Conservation (phyloP, 2,329 filamentous ascomycete species). For the Chalaropsis thielavioides region DNA sequence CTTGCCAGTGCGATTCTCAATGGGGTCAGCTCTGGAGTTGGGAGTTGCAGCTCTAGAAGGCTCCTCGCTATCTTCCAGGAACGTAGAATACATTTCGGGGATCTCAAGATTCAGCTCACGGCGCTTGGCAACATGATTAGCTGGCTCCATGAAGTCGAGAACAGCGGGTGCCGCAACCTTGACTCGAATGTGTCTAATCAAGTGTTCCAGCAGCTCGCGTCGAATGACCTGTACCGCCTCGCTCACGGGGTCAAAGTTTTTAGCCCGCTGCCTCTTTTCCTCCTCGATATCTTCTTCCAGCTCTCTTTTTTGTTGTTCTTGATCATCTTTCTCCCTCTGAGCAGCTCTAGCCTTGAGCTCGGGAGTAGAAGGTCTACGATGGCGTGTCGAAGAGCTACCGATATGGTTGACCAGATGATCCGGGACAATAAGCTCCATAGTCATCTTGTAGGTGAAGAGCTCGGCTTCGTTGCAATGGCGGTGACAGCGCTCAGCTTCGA, state of each 20-base stretch:
- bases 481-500: slow-evolving; percentile 70
- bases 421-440: slow-evolving; percentile 57
- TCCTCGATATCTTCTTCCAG: slow-evolving; percentile 73
- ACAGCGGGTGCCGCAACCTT: slow-evolving; percentile 72
- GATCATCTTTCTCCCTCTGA: slow-evolving; percentile 47
- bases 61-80: slow-evolving; percentile 33
- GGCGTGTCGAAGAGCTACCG: slow-evolving; percentile 13
- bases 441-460: slow-evolving; percentile 84
- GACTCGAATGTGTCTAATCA: slow-evolving; percentile 77
- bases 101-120: slow-evolving; percentile 60
- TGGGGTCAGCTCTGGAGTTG: slow-evolving; percentile 45
- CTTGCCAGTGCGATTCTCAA: slow-evolving; percentile 44
- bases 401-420: slow-evolving; percentile 19
- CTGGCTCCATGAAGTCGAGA: slow-evolving; percentile 68
- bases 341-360: slow-evolving; percentile 24
- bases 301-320: slow-evolving; percentile 51
- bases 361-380: slow-evolving; percentile 14
- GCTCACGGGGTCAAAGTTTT: slow-evolving; percentile 75
- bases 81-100: slow-evolving; percentile 23
- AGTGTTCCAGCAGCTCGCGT: slow-evolving; percentile 68
- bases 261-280: slow-evolving; percentile 75
- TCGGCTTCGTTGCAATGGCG: slow-evolving; percentile 63
- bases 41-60: slow-evolving; percentile 51
- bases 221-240: slow-evolving; percentile 70
- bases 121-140: slow-evolving; percentile 64